Percentiles rank a stretch among this genome's conserved stretches.
These are phyloP conservation scores for Pseudogymnoascus sp. DNA, from an alignment of 2,329 filamentous ascomycete genomes.

Conservation along the genomic window DNA sequence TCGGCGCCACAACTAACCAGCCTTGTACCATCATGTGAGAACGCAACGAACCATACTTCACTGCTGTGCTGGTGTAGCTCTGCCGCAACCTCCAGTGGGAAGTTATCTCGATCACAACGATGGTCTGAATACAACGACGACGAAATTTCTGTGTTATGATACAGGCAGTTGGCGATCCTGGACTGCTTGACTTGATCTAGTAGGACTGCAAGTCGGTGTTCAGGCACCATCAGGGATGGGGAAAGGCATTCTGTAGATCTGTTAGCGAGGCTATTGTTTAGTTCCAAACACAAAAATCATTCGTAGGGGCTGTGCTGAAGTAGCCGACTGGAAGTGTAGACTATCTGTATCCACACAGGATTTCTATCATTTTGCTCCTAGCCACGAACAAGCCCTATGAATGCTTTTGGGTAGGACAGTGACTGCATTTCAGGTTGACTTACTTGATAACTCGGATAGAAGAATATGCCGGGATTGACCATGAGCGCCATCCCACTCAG, in stretches of 20 bases:
- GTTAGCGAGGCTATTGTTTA: conserved; percentile 20
- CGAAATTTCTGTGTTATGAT: conserved; percentile 73
- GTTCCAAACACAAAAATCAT: not conserved
- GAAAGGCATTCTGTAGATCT: conserved; percentile 69
- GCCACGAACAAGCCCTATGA: not conserved
- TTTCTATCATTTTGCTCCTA: not conserved
- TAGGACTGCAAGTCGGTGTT: conserved; percentile 76
- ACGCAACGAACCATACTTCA: conserved; percentile 88
- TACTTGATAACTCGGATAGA: conserved; percentile 78
- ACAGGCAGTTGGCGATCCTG: conserved; percentile 78
- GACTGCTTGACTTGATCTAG: conserved; percentile 76
- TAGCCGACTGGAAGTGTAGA: not conserved
- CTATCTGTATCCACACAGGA: not conserved
- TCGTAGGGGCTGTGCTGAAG: not conserved
- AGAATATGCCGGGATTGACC: conserved; percentile 68
- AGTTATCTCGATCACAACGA: conserved; percentile 69
- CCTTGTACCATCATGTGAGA: conserved; percentile 78
- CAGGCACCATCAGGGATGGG: conserved; percentile 92
- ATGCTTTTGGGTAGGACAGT: not conserved
- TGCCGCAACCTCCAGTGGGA: conserved; percentile 65
- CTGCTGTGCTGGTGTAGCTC: conserved; percentile 69
- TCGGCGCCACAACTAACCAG: conserved; percentile 79
- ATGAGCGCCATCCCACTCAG: conserved; percentile 77
- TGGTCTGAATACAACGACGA: conserved; percentile 90
- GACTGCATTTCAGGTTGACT: conserved; percentile 28